Percentiles rank a stretch among this genome's conserved stretches.
Conservation (phyloP, 306 rosid species). For the Cicer judaicum region DNA sequence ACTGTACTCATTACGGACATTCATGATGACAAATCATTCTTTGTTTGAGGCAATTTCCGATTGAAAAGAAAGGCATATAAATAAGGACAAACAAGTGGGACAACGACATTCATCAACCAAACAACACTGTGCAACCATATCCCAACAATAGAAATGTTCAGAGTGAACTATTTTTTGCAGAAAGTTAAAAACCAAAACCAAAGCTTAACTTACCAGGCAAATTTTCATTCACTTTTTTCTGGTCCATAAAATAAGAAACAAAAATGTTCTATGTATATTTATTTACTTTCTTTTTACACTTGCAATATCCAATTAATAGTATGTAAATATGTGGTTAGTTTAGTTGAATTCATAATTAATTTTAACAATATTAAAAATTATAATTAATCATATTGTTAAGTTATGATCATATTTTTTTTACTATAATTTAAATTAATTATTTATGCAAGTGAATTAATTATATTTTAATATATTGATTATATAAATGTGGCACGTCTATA, state of each 20-base stretch:
- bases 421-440: too few relatives aligned
- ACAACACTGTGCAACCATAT: not conserved
- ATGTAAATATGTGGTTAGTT: too few relatives aligned
- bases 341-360: too few relatives aligned
- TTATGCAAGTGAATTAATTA: too few relatives aligned
- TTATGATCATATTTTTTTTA: too few relatives aligned
- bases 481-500: too few relatives aligned
- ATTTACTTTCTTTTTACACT: too few relatives aligned
- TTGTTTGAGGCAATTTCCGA: conserved; percentile 36
- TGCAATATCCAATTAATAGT: too few relatives aligned
- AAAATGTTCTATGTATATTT: too few relatives aligned
- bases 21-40: conserved; percentile 33
- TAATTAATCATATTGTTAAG: too few relatives aligned
- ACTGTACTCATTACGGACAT: conserved; percentile 24
- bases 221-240: not conserved
- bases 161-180: not conserved
- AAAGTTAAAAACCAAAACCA: conserved; percentile 21
- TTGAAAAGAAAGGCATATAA: not conserved
- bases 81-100: conserved; percentile 1
- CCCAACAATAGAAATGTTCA: not conserved
- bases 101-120: not conserved
- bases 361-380: too few relatives aligned
- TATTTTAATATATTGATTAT: too few relatives aligned
- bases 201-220: conserved; percentile 20
- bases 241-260: conserved; percentile 20